Conservation (phyloP, 116 monocot species). For the Phalaenopsis hybrid region DNA sequence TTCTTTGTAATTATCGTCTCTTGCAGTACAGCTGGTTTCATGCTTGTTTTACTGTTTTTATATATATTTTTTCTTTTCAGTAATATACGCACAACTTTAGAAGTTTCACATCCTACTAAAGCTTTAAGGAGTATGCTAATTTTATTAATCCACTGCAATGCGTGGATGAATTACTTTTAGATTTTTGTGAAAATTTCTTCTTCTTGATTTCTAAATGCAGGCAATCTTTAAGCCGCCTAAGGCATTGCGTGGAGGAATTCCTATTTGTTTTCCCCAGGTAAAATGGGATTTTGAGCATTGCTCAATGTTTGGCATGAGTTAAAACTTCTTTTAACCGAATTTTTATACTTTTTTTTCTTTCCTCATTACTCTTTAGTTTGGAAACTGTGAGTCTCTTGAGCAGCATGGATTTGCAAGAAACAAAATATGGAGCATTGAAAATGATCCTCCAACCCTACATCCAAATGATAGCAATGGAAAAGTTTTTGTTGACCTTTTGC, state of each 20-base stretch:
- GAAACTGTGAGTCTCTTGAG: conserved; percentile 28
- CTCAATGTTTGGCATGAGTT: background rate
- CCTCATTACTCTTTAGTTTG: conserved; percentile 24
- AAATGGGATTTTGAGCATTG: background rate
- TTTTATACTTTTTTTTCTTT: conserved; percentile 1
- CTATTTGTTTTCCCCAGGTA: conserved; percentile 73
- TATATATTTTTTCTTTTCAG: too few species aligned
- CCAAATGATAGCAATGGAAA: conserved; percentile 23
- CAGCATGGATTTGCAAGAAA: conserved; percentile 45
- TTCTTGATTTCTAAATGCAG: conserved; percentile 14
- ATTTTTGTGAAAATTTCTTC: background rate
- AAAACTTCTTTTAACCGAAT: background rate
- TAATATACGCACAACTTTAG: too few species aligned
- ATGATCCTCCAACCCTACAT: conserved; percentile 32
- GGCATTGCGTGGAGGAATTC: conserved; percentile 59
- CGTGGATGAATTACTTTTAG: too few species aligned
- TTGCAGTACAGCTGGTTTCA: too few species aligned
- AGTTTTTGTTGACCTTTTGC: conserved; percentile 34
- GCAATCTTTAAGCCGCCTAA: conserved; percentile 65
- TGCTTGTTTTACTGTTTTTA: too few species aligned
- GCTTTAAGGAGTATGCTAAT: too few species aligned
- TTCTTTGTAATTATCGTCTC: too few species aligned
- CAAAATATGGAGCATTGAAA: conserved; percentile 40
- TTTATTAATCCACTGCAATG: too few species aligned
- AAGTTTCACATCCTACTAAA: too few species aligned